Evolutionary conservation across 2,329 filamentous ascomycete genomes (phyloP), one percentile per base, ranked within the genome.

Genomic region (Trichoderma brevicompactum): DNA sequence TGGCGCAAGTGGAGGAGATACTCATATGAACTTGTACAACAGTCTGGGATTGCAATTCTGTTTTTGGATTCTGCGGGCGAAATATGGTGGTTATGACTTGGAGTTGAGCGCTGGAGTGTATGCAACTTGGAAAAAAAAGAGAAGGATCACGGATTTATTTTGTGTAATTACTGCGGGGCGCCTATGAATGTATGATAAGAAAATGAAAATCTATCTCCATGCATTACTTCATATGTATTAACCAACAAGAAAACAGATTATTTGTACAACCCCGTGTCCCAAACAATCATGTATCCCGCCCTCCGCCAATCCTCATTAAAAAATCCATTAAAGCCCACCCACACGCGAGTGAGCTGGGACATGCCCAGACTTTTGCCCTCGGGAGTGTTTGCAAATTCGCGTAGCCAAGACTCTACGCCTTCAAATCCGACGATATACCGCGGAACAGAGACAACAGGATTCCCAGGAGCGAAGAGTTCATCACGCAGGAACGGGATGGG

Each of bases 301-400:
- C 87, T 80, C 63, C 86, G 79, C 76, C 79, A 81, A 72, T 89
- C 87, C 72, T 89, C 87, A 68, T 85, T 86, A 72, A 88, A 88
- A 54, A 86, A 76, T 10, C 85, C 87, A 71, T 89, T 89, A 75
- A 82, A 86, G 2, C 79, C 81, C 44, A 78, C 77, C 87, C 86
- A 89, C 7, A 81, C 83, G 68, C 81, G 79, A 12, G 67, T 78
- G 84, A 71, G 64, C 70, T 69, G n/a, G 83, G 41, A 9, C 9
- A 55, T 77, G 2, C 79, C 80, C 34, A 82, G 75, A 0, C 75
- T 72, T n/a, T 71, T 74, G 1, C 80, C 80, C 28, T 77, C 73
- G 1, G 76, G 70, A 17, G 77, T 75, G 5, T 72, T 75, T 65
- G 85, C 80, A 66, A 83, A 86, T 3, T 77, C 76, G 38, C 69